phyloP scores from a whole-genome alignment of 2,329 filamentous ascomycete species.

The Fusarium nanum region DNA sequence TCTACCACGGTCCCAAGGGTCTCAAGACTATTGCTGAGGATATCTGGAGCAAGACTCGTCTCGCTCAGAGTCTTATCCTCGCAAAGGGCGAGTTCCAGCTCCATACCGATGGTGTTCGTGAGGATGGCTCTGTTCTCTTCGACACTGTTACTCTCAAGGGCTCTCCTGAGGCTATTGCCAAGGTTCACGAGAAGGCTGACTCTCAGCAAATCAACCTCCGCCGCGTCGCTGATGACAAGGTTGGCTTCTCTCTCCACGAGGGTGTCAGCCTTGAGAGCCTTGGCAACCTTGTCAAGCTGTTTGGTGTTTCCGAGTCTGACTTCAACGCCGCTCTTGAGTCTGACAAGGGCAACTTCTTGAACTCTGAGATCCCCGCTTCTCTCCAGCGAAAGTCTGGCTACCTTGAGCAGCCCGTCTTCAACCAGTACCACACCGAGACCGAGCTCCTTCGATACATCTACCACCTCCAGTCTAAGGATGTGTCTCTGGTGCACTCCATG shows the following conservation, averaged over 20 bases:
- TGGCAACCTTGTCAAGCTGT: conserved; percentile 39
- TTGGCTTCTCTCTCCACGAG: conserved; percentile 50
- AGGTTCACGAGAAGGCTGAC: conserved; percentile 40
- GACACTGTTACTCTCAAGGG: conserved; percentile 81
- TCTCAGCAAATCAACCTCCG: conserved; percentile 45
- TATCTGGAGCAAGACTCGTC: conserved; percentile 75
- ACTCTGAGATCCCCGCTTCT: conserved; percentile 61
- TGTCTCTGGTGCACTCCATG: conserved; percentile 96
- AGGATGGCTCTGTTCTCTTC: conserved; percentile 72
- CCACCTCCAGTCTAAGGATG: conserved; percentile 91
- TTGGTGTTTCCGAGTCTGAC: conserved; percentile 44
- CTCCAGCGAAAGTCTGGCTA: conserved; percentile 79
- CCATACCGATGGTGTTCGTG: conserved; percentile 65
- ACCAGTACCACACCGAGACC: conserved; percentile 93
- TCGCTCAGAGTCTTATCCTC: conserved; percentile 62
- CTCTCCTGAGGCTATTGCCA: conserved; percentile 41
- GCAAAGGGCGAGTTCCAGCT: conserved; percentile 71
- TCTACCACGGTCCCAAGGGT: conserved; percentile 90
- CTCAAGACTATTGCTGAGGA: conserved; percentile 86
- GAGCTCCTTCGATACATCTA: conserved; percentile 93
- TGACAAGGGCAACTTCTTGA: conserved; percentile 51
- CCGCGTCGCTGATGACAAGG: conserved; percentile 47
- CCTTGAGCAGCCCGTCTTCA: conserved; percentile 92
- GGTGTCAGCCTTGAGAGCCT: conserved; percentile 43
- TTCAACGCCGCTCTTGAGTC: conserved; percentile 44